Evolutionary conservation across 805 yeast species (phyloP), one percentile per base, ranked within the genome.

Genomic region (Wickerhamomyces bisporus): DNA sequence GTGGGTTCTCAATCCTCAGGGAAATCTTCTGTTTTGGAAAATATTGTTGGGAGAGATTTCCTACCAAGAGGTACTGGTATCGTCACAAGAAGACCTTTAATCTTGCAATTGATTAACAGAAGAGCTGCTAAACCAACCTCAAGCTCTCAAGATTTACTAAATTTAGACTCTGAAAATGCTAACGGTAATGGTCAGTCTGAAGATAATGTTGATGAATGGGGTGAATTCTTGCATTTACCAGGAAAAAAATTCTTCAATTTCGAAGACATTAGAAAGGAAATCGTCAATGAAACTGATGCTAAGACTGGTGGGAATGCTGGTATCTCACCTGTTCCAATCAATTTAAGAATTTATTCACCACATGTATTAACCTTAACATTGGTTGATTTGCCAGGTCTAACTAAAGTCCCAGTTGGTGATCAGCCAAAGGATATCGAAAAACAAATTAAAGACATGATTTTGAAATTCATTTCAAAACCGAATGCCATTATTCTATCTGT

Each of bases 321-420:
- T 31, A 93, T 93, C 44, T 84, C 95, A 14, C 74, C 96, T 7
- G 80, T 79, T 14, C 98, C 98, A 32, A 93, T 93, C 60, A 91
- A 93, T 63, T 72, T 93, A 58, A 81, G 96, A 60, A 83, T 93
- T 43, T 89, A 75, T 64, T 87, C 96, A 19, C 98, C 98, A 17
- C 88, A 87, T 52, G 98, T 91, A 32, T 71, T 91, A 48, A 89
- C 96, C 15, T 75, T 91, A 59, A 93, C 98, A 7, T 73, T 93
- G 53, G 97, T 93, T 29, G 98, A 93, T 66, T 74, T 93, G 55
- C 98, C 98, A 9, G 98, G 98, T 43, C 75, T 93, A 55, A 93
- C 98, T 29, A 93, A 93, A 61, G 98, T 93, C 27, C 98, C 98
- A 4, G 96, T 93, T 39, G 98, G 98, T 35, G 98, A 93, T 65